A percentile compares a stretch with the other conserved stretches of the same genome.
Evolutionary conservation across 1,284 basidiomycete genomes (phyloP).

Genomic region (Megacollybia platyphylla): DNA sequence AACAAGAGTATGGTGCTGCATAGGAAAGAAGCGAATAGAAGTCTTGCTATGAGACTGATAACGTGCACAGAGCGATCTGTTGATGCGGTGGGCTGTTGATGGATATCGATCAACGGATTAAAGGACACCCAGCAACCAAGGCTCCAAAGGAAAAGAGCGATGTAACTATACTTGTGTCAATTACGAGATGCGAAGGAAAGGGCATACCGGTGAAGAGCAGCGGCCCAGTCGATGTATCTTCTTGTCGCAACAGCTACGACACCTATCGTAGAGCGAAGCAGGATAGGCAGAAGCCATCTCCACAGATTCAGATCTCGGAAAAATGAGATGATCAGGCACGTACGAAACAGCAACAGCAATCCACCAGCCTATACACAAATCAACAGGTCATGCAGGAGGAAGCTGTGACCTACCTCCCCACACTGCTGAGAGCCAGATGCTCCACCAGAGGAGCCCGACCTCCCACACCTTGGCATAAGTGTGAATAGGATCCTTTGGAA

Average conservation of each 20-base stretch:
- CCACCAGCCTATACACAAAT: constrained; percentile 62
- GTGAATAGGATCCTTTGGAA: not conserved
- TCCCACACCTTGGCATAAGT: constrained; percentile 29
- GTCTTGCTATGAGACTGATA: constrained; percentile 42
- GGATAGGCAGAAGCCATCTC: constrained; percentile 39
- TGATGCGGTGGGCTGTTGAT: constrained; percentile 18
- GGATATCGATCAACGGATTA: constrained; percentile 48
- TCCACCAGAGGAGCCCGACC: constrained; percentile 72
- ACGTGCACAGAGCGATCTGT: constrained; percentile 19
- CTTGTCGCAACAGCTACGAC: constrained; percentile 57
- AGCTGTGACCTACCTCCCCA: constrained; percentile 48
- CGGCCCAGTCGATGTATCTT: constrained; percentile 70
- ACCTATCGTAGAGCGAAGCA: constrained; percentile 57
- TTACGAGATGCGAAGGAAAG: constrained; percentile 1
- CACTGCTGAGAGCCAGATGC: constrained; percentile 69
- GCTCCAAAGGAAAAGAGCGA: constrained; percentile 67
- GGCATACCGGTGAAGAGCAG: constrained; percentile 45
- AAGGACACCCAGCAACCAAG: constrained; percentile 56
- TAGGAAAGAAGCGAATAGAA: constrained; percentile 69
- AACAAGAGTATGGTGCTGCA: constrained; percentile 62
- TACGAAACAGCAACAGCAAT: constrained; percentile 53
- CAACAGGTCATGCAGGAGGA: not conserved
- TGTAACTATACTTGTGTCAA: constrained; percentile 30
- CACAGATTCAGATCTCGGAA: constrained; percentile 11
- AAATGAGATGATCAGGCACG: constrained; percentile 14